Base-by-base conservation (phyloP, 768 basidiomycete species). In the Mycena floridula region DNA sequence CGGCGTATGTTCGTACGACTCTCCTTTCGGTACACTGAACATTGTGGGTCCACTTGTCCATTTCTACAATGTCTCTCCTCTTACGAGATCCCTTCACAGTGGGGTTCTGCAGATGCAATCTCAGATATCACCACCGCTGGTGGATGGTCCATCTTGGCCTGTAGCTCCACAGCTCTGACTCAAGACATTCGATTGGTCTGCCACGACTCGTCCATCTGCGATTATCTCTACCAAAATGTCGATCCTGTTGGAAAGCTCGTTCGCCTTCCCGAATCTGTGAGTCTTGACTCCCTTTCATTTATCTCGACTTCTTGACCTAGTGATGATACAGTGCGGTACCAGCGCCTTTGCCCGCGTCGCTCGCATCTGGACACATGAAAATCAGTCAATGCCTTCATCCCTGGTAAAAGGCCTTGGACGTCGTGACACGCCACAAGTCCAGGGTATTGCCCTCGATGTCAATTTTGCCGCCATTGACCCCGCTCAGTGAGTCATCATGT, bases 81-180 rank as follows among this genome's bases (percentile, higher is more conserved):
- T 23, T 26, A 41, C 38, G 13, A n/a, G 20, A 20, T 48, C 23
- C 18, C 24, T 45, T 26, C 27, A 13, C 37, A 51, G 40, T 59
- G 54, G 51, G 54, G 52, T 9, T 44, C 37, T 4, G 3, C 49
- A 0, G 43, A 47, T 20, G 51, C 55, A 9, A 57, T 59, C 30
- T 52, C 57, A 4, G 45, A 58, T 43, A 51, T 58, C 18, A 58
- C 57, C 13, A 42, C 49, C 12, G 66, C 65, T 9, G 67, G 65
- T 7, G 67, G 66, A 23, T 70, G 68, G 68, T 50, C 50, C 9
- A 65, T 70, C 32, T 49, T 66, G 25, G 56, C 59, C 43, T 70
- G 68, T 46, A 53, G 61, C 43, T 40, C 61, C 1, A 54, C 51
- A 40, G 49, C 48, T 8, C 40, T 53, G 3, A 45, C 56, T 8